Percentiles rank a stretch among this genome's conserved stretches.
Conservation (phyloP, 331 rosid genomes). For the Pyracantha coccinea region DNA sequence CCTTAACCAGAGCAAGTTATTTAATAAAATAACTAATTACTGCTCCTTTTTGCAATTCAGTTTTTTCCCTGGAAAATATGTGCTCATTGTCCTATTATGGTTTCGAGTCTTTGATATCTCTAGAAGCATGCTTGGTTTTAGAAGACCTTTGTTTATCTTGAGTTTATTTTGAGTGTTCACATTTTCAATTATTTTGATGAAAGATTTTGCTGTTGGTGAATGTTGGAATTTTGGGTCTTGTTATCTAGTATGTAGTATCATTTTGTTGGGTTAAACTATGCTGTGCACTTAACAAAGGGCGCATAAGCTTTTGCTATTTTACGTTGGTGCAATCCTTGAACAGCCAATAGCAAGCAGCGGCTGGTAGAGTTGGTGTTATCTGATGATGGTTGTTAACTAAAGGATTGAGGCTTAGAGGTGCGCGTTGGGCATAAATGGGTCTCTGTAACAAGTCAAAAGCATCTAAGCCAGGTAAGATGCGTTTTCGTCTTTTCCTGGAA, state of each 20-base stretch:
- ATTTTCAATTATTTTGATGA: not conserved
- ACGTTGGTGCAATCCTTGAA: not conserved
- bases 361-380: conserved; percentile 34
- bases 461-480: conserved; percentile 8
- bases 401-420: conserved; percentile 20
- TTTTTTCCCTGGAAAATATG: conserved; percentile 2
- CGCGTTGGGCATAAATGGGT: conserved; percentile 32
- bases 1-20: not conserved
- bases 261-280: conserved; percentile 13
- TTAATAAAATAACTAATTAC: not conserved
- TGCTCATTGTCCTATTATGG: conserved; percentile 7
- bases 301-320: conserved; percentile 13
- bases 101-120: not conserved
- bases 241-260: conserved; percentile 18
- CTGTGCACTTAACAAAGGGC: not conserved
- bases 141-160: not conserved
- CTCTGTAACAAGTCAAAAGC: conserved; percentile 7
- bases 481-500: not conserved
- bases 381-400: conserved; percentile 39
- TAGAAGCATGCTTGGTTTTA: conserved; percentile 4
- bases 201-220: conserved; percentile 1
- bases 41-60: conserved; percentile 6
- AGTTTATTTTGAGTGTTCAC: not conserved
- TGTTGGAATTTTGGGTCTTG: not conserved
- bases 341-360: conserved; percentile 3